Evolutionary conservation across 2,329 filamentous ascomycete genomes (phyloP), one percentile per base, ranked within the genome.

Genomic region (Basipetospora chlamydospora): DNA sequence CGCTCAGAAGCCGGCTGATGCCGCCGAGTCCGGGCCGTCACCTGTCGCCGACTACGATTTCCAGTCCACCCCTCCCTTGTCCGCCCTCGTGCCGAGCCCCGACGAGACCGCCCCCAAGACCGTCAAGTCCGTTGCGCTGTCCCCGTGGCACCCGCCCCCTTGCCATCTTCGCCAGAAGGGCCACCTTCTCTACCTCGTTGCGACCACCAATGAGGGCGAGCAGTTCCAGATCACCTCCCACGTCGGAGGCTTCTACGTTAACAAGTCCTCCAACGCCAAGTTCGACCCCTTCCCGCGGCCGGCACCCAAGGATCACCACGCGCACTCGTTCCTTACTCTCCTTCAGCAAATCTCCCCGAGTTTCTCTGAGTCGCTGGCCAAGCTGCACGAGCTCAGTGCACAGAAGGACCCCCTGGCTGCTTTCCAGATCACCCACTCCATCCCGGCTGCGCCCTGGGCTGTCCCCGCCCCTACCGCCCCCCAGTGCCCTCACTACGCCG

Each of bases 71-170:
- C 77, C 79, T 2, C 67, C 76, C 9, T 63, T 90, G 31, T 70
- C 75, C 28, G 77, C 70, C 8, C 70, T 96, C 33, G 61, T 95
- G 12, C 82, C 86, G 4, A 65, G 68, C 37, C 56, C 68, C 25
- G 67, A 77, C 42, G 71, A 78, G 12, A 61, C 77, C 15, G 67
- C 81, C 3, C 88, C 88, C 3, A 95, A 88, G 67, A 94, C 87
- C 1, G 70, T 98, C 47, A 96, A 95, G 62, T 73, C 77, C 11
- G 74, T 98, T 37, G 77, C 83, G 21, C 65, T 98, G 21, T 96
- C 90, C 11, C 70, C 86, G 5, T 98, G 90, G 90, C 96, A 96
- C 60, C 90, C 92, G 26, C 87, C 88, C 28, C 90, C 90, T 32
- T 86, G 88, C 54, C 76, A 93, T 53, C 72, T 95, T 36, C 77